Percentiles rank a stretch among this genome's conserved stretches.
Conservation (phyloP, 768 basidiomycete species). For the Hysterangium stoloniferum region DNA sequence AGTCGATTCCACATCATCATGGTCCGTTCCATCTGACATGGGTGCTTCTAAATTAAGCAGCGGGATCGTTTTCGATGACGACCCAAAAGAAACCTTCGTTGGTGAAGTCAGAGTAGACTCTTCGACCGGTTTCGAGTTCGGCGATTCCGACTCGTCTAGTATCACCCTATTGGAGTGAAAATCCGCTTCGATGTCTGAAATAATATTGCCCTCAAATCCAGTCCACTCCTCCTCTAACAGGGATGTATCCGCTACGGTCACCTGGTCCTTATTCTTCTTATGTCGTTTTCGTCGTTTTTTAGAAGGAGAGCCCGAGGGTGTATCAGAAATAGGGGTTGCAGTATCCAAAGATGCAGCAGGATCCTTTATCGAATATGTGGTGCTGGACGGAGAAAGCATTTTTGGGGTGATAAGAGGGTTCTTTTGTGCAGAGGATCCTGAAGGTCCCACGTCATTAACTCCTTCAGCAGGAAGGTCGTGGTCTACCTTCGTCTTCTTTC, state of each 20-base stretch:
- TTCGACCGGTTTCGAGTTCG: too few relatives aligned
- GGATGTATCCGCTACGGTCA: not conserved
- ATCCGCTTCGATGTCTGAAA: too few relatives aligned
- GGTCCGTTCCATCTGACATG: too few relatives aligned
- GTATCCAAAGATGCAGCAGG: not conserved
- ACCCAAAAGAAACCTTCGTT: too few relatives aligned
- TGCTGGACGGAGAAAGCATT: not conserved
- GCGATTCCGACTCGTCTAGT: too few relatives aligned
- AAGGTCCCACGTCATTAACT: not conserved
- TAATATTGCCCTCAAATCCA: too few relatives aligned
- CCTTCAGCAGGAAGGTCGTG: not conserved
- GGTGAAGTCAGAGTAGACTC: too few relatives aligned
- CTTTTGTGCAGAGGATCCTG: not conserved
- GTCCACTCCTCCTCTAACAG: slow-evolving; percentile 5
- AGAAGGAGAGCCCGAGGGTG: not conserved
- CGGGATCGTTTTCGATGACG: too few relatives aligned
- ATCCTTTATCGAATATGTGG: not conserved
- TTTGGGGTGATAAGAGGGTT: not conserved
- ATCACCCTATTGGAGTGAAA: too few relatives aligned
- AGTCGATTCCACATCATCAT: too few relatives aligned
- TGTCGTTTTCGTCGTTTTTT: not conserved
- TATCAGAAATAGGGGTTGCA: too few relatives aligned
- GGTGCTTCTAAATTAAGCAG: too few relatives aligned
- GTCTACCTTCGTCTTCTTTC: not conserved
- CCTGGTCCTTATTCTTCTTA: not conserved